Base-by-base conservation (phyloP, 163 green algal species). In the Scenedesmus sp. region DNA sequence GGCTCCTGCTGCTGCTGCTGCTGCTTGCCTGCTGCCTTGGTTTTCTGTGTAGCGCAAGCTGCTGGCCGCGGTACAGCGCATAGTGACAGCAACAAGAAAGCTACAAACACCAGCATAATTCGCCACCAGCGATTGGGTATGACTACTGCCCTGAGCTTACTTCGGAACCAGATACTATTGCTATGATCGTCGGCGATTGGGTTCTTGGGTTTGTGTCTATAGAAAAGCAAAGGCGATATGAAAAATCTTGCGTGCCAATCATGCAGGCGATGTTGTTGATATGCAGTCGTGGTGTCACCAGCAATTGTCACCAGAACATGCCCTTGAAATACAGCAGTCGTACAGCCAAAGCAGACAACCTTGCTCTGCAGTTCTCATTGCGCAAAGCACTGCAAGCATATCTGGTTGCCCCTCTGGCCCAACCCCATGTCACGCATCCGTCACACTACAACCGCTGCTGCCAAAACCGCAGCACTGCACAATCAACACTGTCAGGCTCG, bases 1-100 rank as follows among this genome's bases (percentile, higher is more conserved):
- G 55, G 83, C 2, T 76, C 59, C 20, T 60, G 15, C 52, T 66
- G 79, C 79, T 81, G 84, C 66, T 64, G 86, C 86, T 90, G 67
- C 84, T 84, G 64, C 67, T 60, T 54, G 46, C 52, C 34, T 54
- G 64, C 86, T 62, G 52, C n/a, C 59, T 52, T 88, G 1, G 84
- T 59, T 60, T 88, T 57, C 4, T 88, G 77, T 16, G 77, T 23
- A 84, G 34, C 77, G 12, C 77, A 60, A 59, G 77, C 77, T 52
- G 82, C 54, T 4, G 20, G 82, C 55, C 23, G 7, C 13, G 16
- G 83, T 46, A 26, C 23, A 67, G 20, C 55, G 56, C 20, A 88
- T 4, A 54, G 10, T 26, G 23, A 20, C 59, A 74, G 57, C 83
- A 88, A n/a, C 2, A 67, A 20, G n/a, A 86, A 8, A 26, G 57